phyloP scores from a whole-genome alignment of 495 filamentous ascomycete genomes.

The Tuber borchii region DNA sequence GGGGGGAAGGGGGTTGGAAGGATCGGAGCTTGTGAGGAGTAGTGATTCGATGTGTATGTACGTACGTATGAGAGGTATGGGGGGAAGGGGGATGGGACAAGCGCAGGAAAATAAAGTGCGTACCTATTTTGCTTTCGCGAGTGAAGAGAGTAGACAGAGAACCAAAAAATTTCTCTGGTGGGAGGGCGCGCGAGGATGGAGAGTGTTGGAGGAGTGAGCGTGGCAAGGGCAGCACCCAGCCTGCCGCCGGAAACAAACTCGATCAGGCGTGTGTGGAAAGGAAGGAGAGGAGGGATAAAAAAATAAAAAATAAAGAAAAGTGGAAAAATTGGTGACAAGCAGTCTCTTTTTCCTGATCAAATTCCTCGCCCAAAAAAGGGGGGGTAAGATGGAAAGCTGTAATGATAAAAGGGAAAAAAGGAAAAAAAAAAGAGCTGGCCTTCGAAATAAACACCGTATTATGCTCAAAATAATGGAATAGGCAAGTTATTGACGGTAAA shows the following conservation, averaged over 20 bases:
- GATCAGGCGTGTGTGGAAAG: slow-evolving; percentile 31
- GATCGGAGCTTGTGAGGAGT: slow-evolving; percentile 35
- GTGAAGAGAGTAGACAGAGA: slow-evolving; percentile 39
- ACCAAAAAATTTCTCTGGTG: slow-evolving; percentile 37
- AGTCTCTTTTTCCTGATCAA: slow-evolving; percentile 6
- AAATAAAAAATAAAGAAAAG: not conserved
- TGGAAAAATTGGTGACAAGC: slow-evolving; percentile 6
- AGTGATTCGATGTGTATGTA: slow-evolving; percentile 34
- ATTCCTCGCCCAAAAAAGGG: slow-evolving; percentile 23
- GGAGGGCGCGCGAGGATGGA: slow-evolving; percentile 38
- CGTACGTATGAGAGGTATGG: not conserved
- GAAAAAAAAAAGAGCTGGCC: slow-evolving; percentile 8
- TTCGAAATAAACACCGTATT: not conserved
- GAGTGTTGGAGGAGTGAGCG: slow-evolving; percentile 38
- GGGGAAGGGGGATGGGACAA: slow-evolving; percentile 37
- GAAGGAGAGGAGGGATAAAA: slow-evolving; percentile 6
- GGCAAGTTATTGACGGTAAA: not conserved
- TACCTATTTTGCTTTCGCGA: slow-evolving; percentile 41
- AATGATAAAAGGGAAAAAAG: not conserved
- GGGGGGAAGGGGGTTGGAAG: slow-evolving; percentile 30
- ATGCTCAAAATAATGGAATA: slow-evolving; percentile 3
- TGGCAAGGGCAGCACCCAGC: slow-evolving; percentile 39
- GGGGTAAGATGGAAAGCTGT: slow-evolving; percentile 5
- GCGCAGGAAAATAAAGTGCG: slow-evolving; percentile 41
- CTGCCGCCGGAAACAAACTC: slow-evolving; percentile 32